Base-by-base conservation (phyloP, 495 filamentous ascomycete genomes). In the Trichoderma gamsii region DNA sequence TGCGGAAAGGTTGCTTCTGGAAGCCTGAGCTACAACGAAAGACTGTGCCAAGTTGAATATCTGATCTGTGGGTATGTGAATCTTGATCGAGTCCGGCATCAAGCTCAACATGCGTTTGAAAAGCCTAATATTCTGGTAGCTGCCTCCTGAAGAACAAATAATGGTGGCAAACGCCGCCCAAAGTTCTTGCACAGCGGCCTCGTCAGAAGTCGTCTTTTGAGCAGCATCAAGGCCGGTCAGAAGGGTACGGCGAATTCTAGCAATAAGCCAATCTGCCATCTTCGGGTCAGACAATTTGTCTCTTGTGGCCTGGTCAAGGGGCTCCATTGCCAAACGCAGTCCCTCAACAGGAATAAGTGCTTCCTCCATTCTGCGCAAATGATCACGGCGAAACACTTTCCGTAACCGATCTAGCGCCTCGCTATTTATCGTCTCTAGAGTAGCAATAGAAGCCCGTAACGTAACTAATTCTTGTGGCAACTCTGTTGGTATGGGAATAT, bases 181-280 rank as follows among this genome's bases (percentile, higher is more conserved):
- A 11, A 61, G 56, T 15, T 61, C 56, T 12, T 0, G 56, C 16
- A 61, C 7, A 61, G 27, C 16, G 56, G n/a, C 56, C 12, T 18
- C 27, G 56, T 61, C 56, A 9, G 56, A 12, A 61, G 8, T 15
- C 27, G 15, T 61, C 12, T 4, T 61, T 61, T 61, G 56, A 12
- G 56, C 56, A 61, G 27, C 25, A 11, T 32, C 56, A 32, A 61
- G 56, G n/a, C 56, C 56, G 13, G 56, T 61, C 23, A 61, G n/a
- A n/a, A 61, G 56, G 16, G 1, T 29, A 8, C 56, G 56, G 23
- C 56, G 56, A 32, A 61, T 32, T 9, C 56, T 27, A 61, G 25
- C 56, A 25, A 61, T 29, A 18, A 61, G 27, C 56, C 23, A 61
- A 18, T 61, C 56, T 61, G 21, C 56, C 56, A 61, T 32, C 4